Evolutionary conservation across 2,329 filamentous ascomycete species (phyloP), one percentile per base, ranked within the genome.

Genomic region (Penicillium sp.): DNA sequence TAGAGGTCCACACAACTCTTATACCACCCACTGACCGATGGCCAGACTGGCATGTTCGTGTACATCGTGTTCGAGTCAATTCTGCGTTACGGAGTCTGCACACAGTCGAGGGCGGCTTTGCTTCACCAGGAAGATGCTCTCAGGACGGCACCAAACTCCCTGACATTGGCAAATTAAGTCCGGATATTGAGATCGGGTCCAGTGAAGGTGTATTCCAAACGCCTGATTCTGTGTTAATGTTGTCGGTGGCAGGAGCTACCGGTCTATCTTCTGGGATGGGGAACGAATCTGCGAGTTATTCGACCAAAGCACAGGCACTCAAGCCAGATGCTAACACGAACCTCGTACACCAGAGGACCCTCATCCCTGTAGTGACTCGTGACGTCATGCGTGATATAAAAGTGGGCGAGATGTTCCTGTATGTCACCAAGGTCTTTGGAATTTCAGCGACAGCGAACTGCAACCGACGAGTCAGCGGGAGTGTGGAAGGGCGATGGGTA

Each of bases 41-140:
- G 56, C 66, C 68, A 0, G 68, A 64, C 10, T 68, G 68, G 68
- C 66, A 70, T 56, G 44, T 66, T 8, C 56, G 68, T n/a, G 12
- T 68, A 5, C 68, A 70, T 26, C 59, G 62, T 7, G 30, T 67
- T 26, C 58, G 47, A 10, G n/a, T 47, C 15, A 56, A 62, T n/a
- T 40, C 28, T 40, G 24, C 37, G 2, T 24, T 61, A 2, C 50
- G 50, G 15, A 58, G 45, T 7, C n/a, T 63, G 19, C 58, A 63
- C 40, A 60, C 42, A 6, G 54, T 58, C 3, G 61, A 63, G 59
- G 61, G 61, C 33, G 61, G 61, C 17, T 63, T 63, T 38, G 49
- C 61, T 6, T 58, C 54, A 15, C 53, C 47, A 10, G 33, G 53
- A 10, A 54, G 61, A 17, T 35, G 61, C 38, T 30, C 15, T n/a